Evolutionary conservation across 371 early-diverging fungal species (phyloP), one percentile per base, ranked within the genome.

Genomic region (Smittium mucronatum): DNA sequence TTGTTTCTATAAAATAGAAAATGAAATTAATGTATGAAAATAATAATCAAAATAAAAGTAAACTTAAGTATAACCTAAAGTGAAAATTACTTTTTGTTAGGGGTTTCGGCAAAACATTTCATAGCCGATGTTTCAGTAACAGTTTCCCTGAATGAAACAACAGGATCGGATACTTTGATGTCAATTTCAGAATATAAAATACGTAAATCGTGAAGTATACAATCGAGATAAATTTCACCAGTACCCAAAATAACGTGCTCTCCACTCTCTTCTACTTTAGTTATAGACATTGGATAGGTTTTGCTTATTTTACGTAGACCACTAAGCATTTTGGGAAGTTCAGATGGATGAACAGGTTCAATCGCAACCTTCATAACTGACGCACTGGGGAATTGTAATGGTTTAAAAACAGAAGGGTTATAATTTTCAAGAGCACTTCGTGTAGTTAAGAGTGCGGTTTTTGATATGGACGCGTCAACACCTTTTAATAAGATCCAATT

Each of bases 271-370:
- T 97, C 96, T 0, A 95, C 89, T 73, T 90, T 90, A n/a, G 95
- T 94, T 26, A 87, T 85, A 31, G 90, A 82, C 69, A 93, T 86
- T n/a, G 94, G 91, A 73, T 98, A 97, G 34, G 89, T 89, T 78
- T 94, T 94, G 82, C 90, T 91, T 70, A 98, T 87, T 70, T 93
- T 93, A 67, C 96, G 85, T 78, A 98, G 78, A 16, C 96, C 97
- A 71, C 94, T 94, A 72, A 98, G 80, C 97, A 98, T 94, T 78
- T 94, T 94, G 26, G 97, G 97, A 63, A 97, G 81, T 81, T 98
- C 97, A 1, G 94, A 90, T 0, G 98, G 97, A 70, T 94, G 93
- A 34, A 95, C 89, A 1, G 97, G 97, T 75, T 97, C 98, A 57
- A 98, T 88, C 0, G 97, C 96, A 2, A 98, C 89, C 79, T 95